These are phyloP conservation scores for Alternaria triticina DNA, from an alignment of 2,329 filamentous ascomycete genomes.

Conservation along the genomic window DNA sequence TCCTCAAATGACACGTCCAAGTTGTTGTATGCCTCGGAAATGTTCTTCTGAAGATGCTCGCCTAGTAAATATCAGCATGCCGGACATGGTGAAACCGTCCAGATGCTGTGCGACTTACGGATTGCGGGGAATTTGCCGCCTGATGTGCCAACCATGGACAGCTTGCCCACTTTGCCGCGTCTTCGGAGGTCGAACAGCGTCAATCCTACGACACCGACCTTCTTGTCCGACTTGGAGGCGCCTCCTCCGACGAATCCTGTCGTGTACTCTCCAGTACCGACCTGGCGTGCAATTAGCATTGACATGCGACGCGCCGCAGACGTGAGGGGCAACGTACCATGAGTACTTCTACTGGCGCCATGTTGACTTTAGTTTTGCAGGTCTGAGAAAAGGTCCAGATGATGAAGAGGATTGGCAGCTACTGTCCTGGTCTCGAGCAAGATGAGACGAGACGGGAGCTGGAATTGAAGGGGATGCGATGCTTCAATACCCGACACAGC, in stretches of 20 bases:
- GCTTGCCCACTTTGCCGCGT: slow-evolving; percentile 82
- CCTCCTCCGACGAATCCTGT: slow-evolving; percentile 89
- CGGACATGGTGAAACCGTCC: neutral
- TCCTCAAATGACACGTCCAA: slow-evolving; percentile 87
- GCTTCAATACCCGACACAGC: slow-evolving; percentile 15
- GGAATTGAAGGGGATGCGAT: slow-evolving; percentile 8
- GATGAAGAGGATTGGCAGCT: slow-evolving; percentile 11
- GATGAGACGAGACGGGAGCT: slow-evolving; percentile 1
- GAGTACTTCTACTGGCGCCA: slow-evolving; percentile 58
- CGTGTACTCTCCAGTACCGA: slow-evolving; percentile 95
- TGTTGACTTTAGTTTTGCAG: slow-evolving; percentile 29
- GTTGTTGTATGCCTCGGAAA: slow-evolving; percentile 84
- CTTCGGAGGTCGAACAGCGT: slow-evolving; percentile 88
- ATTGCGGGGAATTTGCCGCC: slow-evolving; percentile 92
- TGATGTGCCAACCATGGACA: slow-evolving; percentile 89
- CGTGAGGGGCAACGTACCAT: slow-evolving; percentile 49
- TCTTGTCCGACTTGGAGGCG: slow-evolving; percentile 89
- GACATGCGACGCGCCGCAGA: neutral
- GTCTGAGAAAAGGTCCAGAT: neutral
- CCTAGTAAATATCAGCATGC: slow-evolving; percentile 56
- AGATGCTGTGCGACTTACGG: slow-evolving; percentile 60
- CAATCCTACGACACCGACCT: slow-evolving; percentile 90
- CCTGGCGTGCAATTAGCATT: slow-evolving; percentile 49
- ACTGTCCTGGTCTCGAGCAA: neutral
- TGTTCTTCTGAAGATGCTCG: slow-evolving; percentile 85